Evolutionary conservation across 1,139 yeast species (phyloP).

Genomic region (Kazachstania sp.): DNA sequence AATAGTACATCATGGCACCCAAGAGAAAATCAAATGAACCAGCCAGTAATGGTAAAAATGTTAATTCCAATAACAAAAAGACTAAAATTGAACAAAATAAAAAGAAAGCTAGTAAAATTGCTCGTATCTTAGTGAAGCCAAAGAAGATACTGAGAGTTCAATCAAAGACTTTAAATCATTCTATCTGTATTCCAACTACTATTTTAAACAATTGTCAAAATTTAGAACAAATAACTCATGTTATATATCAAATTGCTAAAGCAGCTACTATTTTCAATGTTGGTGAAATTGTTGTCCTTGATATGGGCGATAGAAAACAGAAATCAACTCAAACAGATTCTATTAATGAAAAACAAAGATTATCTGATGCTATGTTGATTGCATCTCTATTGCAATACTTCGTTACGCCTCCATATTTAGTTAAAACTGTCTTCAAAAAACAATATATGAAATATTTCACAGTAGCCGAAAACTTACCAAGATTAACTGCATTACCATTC

Average conservation of each 20-base stretch:
- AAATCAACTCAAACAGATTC: conserved; percentile 5
- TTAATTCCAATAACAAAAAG: too few relatives aligned
- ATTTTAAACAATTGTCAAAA: conserved; percentile 52
- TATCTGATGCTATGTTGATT: conserved; percentile 41
- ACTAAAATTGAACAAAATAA: not conserved
- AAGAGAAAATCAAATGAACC: not conserved
- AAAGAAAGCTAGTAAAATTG: conserved; percentile 2
- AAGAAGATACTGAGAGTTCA: conserved; percentile 21
- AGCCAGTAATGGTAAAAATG: not conserved
- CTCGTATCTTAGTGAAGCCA: conserved; percentile 9
- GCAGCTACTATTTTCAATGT: conserved; percentile 62
- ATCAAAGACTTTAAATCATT: conserved; percentile 30
- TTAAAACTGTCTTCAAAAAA: conserved; percentile 52
- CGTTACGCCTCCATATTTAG: conserved; percentile 78
- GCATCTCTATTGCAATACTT: conserved; percentile 73
- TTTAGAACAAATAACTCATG: conserved; percentile 62
- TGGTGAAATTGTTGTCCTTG: conserved; percentile 60
- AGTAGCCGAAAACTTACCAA: conserved; percentile 64
- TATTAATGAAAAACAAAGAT: conserved; percentile 14
- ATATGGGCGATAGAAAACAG: conserved; percentile 6
- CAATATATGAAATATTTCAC: conserved; percentile 42
- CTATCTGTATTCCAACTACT: conserved; percentile 61
- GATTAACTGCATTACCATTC: conserved; percentile 64
- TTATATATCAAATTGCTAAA: conserved; percentile 72
- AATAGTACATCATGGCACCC: not conserved